Evolutionary conservation across 75 land plant species (phyloP).

Genomic region (Selaginella tamariscina): DNA sequence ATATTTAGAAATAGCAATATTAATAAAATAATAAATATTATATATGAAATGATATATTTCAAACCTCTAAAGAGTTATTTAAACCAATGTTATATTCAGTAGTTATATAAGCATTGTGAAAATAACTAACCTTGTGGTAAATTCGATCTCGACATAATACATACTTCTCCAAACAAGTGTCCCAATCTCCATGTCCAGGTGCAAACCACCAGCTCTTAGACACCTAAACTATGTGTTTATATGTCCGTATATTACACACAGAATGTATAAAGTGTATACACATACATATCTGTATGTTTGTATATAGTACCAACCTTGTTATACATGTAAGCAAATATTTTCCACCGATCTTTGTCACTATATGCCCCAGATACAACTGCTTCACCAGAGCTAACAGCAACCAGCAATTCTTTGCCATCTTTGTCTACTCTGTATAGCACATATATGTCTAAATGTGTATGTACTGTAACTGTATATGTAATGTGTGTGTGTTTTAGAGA

Average conservation of each 20-base stretch:
- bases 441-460: not conserved
- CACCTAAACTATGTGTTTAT: slow-evolving; percentile 34
- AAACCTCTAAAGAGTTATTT: not conserved
- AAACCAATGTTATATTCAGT: too few relatives aligned
- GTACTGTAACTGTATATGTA: not conserved
- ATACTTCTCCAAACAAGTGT: slow-evolving; percentile 80
- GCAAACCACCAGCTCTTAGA: slow-evolving; percentile 93
- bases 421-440: slow-evolving; percentile 55
- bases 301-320: slow-evolving; percentile 45
- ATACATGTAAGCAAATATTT: slow-evolving; percentile 69
- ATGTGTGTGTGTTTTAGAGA: too few relatives aligned
- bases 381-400: slow-evolving; percentile 88
- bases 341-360: slow-evolving; percentile 66
- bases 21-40: slow-evolving; percentile 3
- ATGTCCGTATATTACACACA: not conserved
- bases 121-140: slow-evolving; percentile 60
- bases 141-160: slow-evolving; percentile 83
- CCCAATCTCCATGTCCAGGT: slow-evolving; percentile 97
- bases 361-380: slow-evolving; percentile 73
- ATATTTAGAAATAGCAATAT: not conserved
- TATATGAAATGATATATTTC: not conserved
- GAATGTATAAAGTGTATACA: too few relatives aligned
- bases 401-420: slow-evolving; percentile 77
- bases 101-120: too few relatives aligned
- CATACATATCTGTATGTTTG: not conserved